Evolutionary conservation across 768 basidiomycete species (phyloP).

Genomic region (Fomitopsis pulvina): DNA sequence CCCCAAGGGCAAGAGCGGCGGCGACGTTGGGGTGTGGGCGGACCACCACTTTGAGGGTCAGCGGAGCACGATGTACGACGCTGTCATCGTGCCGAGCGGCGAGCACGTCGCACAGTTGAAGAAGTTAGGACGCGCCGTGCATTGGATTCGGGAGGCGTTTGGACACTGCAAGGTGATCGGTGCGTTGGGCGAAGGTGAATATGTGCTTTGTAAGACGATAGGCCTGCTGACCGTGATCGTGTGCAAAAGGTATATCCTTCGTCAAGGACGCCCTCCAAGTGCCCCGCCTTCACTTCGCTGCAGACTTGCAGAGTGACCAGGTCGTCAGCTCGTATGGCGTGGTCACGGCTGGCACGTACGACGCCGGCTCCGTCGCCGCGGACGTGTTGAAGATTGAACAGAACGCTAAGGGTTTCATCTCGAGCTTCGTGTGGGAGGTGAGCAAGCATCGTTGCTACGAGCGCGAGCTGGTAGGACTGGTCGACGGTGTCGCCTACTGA

Average conservation of each 20-base stretch:
- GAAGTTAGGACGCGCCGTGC: slow-evolving; percentile 61
- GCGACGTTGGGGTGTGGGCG: slow-evolving; percentile 32
- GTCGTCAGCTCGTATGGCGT: slow-evolving; percentile 56
- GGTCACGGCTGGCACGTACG: slow-evolving; percentile 50
- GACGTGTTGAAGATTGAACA: slow-evolving; percentile 39
- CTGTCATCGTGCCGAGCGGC: slow-evolving; percentile 72
- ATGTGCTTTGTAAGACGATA: neutral
- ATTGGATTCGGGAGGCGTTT: slow-evolving; percentile 82
- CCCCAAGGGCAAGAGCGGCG: slow-evolving; percentile 24
- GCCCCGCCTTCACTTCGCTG: slow-evolving; percentile 38
- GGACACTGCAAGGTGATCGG: slow-evolving; percentile 83
- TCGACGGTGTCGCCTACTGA: slow-evolving; percentile 42
- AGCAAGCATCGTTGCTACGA: slow-evolving; percentile 63
- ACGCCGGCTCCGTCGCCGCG: slow-evolving; percentile 26
- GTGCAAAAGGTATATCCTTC: slow-evolving; percentile 38
- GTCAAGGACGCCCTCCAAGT: slow-evolving; percentile 40
- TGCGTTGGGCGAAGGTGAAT: slow-evolving; percentile 59
- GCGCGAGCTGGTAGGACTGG: slow-evolving; percentile 54
- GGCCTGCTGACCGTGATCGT: neutral
- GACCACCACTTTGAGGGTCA: slow-evolving; percentile 75
- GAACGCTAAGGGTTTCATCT: slow-evolving; percentile 44
- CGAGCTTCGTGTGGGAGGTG: slow-evolving; percentile 54
- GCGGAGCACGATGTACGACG: slow-evolving; percentile 81
- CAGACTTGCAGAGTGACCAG: slow-evolving; percentile 24
- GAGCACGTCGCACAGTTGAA: slow-evolving; percentile 48